Percentiles rank a stretch among this genome's conserved stretches.
These are phyloP conservation scores for Hawksworthiomyces lignivorus DNA, from an alignment of 2,329 filamentous ascomycete genomes.

Conservation along the genomic window DNA sequence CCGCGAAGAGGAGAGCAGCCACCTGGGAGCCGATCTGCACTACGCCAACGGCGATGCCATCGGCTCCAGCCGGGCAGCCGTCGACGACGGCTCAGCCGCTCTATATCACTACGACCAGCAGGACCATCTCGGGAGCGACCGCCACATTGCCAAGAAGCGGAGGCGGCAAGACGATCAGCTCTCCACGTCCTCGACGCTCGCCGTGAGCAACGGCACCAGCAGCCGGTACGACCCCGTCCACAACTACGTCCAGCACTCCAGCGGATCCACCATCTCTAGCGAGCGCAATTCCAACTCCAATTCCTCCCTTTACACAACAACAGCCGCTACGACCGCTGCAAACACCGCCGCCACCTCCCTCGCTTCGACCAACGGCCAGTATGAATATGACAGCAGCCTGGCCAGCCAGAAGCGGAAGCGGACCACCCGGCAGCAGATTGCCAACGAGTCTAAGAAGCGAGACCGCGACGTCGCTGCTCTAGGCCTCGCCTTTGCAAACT, in stretches of 20 bases:
- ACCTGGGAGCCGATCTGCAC: conserved; percentile 23
- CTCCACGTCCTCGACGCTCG: conserved; percentile 10
- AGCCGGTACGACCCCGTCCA: conserved; percentile 62
- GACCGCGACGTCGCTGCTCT: conserved; percentile 65
- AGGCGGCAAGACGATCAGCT: conserved; percentile 52
- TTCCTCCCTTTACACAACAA: conserved; percentile 76
- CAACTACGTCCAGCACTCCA: conserved; percentile 45
- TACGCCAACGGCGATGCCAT: conserved; percentile 27
- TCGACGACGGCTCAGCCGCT: background rate
- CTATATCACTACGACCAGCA: conserved; percentile 13
- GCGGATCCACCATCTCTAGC: conserved; percentile 67
- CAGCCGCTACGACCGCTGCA: conserved; percentile 58
- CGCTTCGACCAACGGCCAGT: conserved; percentile 56
- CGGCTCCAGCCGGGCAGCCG: conserved; percentile 23
- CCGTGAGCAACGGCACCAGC: conserved; percentile 41
- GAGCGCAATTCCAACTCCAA: conserved; percentile 74
- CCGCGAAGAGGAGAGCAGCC: conserved; percentile 32
- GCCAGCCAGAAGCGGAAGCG: conserved; percentile 87
- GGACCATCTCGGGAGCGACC: conserved; percentile 18
- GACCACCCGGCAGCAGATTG: conserved; percentile 62
- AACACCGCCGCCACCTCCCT: conserved; percentile 87
- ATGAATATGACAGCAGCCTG: conserved; percentile 54
- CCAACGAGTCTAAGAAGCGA: conserved; percentile 73
- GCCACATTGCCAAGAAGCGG: conserved; percentile 64
- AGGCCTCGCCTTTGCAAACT: conserved; percentile 66